Conservation (phyloP, 108 stramenopile species). For the Chaetoceros muelleri region DNA sequence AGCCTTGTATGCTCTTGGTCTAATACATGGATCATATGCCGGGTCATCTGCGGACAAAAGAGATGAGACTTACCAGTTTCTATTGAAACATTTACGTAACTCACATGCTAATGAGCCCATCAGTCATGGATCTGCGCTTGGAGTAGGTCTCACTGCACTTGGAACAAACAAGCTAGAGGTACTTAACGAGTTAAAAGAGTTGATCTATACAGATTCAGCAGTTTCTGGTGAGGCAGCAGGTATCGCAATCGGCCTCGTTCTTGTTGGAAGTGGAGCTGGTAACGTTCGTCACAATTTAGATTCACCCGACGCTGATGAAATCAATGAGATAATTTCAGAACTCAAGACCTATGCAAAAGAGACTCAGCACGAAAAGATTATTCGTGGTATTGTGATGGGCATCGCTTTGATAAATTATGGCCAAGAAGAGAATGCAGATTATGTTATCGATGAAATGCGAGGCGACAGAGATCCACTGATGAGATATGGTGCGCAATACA, state of each 20-base stretch:
- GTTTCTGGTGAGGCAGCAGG: slow-evolving; percentile 98
- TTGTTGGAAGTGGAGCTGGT: slow-evolving; percentile 88
- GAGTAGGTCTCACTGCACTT: slow-evolving; percentile 94
- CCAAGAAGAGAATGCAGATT: slow-evolving; percentile 96
- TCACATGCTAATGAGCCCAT: slow-evolving; percentile 90
- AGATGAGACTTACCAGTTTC: slow-evolving; percentile 58
- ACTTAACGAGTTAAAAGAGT: slow-evolving; percentile 86
- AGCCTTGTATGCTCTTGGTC: slow-evolving; percentile 92
- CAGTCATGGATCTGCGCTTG: slow-evolving; percentile 97
- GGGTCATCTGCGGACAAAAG: slow-evolving; percentile 79
- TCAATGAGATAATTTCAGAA: slow-evolving; percentile 73
- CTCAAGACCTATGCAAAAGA: slow-evolving; percentile 93
- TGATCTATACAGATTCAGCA: slow-evolving; percentile 93
- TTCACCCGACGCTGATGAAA: slow-evolving; percentile 44
- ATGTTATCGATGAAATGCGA: slow-evolving; percentile 87
- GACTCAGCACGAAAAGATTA: slow-evolving; percentile 98
- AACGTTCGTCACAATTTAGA: slow-evolving; percentile 40
- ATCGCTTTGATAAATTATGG: slow-evolving; percentile 92
- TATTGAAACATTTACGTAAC: slow-evolving; percentile 65
- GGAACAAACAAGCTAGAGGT: slow-evolving; percentile 76
- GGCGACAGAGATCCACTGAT: slow-evolving; percentile 95
- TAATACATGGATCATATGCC: slow-evolving; percentile 88
- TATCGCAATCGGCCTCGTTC: slow-evolving; percentile 94
- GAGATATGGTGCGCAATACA: slow-evolving; percentile 96
- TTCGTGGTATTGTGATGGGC: slow-evolving; percentile 93